Evolutionary conservation across 2,329 filamentous ascomycete species (phyloP), one percentile per base, ranked within the genome.

Genomic region (Helotiales sp.): DNA sequence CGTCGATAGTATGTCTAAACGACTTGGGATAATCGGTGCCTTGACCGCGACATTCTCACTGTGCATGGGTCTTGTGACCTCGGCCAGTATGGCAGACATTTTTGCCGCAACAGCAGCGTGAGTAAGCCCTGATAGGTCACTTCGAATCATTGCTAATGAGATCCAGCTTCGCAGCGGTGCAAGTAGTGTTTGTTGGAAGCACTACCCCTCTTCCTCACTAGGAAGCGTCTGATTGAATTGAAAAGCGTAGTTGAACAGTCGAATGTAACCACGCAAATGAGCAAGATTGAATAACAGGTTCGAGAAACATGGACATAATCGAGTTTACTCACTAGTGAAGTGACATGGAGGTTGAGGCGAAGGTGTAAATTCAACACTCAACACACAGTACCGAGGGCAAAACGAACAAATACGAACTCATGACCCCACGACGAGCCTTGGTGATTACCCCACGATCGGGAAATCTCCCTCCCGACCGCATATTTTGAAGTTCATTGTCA

Each of bases 91-190:
- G 55, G 34, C 34, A 6, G 63, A 57, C 17, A 61, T 61, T 6
- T 61, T 61, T 49, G 57, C 63, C 13, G 63, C 63, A 22, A 65
- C 63, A 20, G 45, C 63, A 37, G 47, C 63, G 63, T 65, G 20
- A 54, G 57, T 60, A 10, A n/a, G n/a, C n/a, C n/a, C n/a, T n/a
- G n/a, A n/a, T n/a, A n/a, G n/a, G n/a, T n/a, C n/a, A n/a, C n/a
- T n/a, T n/a, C n/a, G n/a, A n/a, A n/a, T n/a, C n/a, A n/a, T n/a
- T 17, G 13, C 6, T 47, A 20, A 47, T 7, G 24, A 1, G 11
- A 30, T 22, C 11, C 22, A 34, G 32, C 1, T 61, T 45, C 20
- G 58, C 58, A 50, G 58, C 58, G 3, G 58, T 61, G 11, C 58
- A 61, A 22, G 43, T 61, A 17, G 58, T 61, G 5, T 61, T 61